Evolutionary conservation across 176 grass and related monocot genomes (phyloP).

Genomic region (Oryza officinalis): DNA sequence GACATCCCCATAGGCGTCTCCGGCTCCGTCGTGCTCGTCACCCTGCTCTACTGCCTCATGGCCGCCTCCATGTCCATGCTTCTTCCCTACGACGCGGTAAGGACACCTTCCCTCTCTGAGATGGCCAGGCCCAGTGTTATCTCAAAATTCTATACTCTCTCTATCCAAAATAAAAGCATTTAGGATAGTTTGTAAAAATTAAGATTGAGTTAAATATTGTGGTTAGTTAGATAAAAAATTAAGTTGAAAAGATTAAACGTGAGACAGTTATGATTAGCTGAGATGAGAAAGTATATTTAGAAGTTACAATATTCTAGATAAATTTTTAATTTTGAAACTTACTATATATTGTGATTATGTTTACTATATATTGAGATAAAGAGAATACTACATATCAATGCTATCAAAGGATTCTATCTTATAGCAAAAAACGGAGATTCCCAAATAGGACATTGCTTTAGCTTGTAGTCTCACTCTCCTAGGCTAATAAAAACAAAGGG

Average conservation of each 20-base stretch:
- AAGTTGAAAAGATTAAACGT: too few relatives aligned
- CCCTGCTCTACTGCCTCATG: slow-evolving; percentile 96
- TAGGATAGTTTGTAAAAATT: too few relatives aligned
- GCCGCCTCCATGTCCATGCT: slow-evolving; percentile 92
- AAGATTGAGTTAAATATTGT: too few relatives aligned
- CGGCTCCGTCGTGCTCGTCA: slow-evolving; percentile 80
- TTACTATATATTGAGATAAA: too few relatives aligned
- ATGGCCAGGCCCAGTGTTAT: not conserved
- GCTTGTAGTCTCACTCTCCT: not conserved
- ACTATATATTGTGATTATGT: too few relatives aligned
- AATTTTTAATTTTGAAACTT: too few relatives aligned
- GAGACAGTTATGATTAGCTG: too few relatives aligned
- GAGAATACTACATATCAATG: too few relatives aligned
- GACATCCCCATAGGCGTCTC: slow-evolving; percentile 94
- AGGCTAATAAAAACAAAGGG: not conserved
- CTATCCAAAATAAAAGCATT: too few relatives aligned
- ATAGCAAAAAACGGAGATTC: not conserved
- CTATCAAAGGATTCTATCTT: not conserved
- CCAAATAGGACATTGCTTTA: not conserved
- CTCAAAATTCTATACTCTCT: not conserved
- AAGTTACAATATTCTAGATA: too few relatives aligned
- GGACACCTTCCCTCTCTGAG: not conserved
- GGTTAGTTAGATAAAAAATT: too few relatives aligned
- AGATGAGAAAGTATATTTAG: too few relatives aligned
- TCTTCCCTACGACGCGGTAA: slow-evolving; percentile 89